These are phyloP conservation scores for Phytophthora colocasiae DNA, from an alignment of 352 stramenopile species.

Conservation along the genomic window DNA sequence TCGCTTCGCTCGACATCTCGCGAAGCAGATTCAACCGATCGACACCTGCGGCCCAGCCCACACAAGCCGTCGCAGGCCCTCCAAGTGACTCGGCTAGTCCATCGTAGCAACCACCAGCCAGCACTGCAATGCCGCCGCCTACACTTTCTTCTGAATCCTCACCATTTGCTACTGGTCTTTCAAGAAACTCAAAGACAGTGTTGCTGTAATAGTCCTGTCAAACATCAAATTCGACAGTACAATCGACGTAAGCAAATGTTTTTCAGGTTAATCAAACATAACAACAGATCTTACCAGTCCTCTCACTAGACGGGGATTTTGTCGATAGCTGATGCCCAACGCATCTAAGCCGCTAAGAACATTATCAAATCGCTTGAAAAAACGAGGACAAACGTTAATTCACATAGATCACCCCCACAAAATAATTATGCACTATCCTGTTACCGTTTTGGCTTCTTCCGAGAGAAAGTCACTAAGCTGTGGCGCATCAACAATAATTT, in stretches of 20 bases:
- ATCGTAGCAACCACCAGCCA: slow-evolving; percentile 89
- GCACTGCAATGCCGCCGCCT: slow-evolving; percentile 71
- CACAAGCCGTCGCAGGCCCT: slow-evolving; percentile 65
- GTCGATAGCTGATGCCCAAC: slow-evolving; percentile 64
- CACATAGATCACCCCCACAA: too few relatives aligned
- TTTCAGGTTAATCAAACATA: background rate
- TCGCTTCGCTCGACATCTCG: slow-evolving; percentile 26
- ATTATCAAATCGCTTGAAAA: slow-evolving; percentile 66
- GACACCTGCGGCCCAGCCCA: slow-evolving; percentile 88
- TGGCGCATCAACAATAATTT: slow-evolving; percentile 72
- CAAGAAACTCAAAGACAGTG: slow-evolving; percentile 91
- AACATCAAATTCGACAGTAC: background rate
- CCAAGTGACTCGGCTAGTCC: slow-evolving; percentile 72
- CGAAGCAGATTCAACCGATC: slow-evolving; percentile 77
- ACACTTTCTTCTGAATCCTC: slow-evolving; percentile 20
- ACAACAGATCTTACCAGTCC: slow-evolving; percentile 59
- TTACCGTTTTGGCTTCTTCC: slow-evolving; percentile 55
- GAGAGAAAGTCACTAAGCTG: slow-evolving; percentile 73
- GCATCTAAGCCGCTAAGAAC: slow-evolving; percentile 68
- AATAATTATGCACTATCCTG: background rate
- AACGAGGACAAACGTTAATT: slow-evolving; percentile 10
- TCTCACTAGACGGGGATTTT: slow-evolving; percentile 81
- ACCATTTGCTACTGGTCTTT: slow-evolving; percentile 34
- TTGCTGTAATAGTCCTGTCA: slow-evolving; percentile 91
- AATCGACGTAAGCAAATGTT: slow-evolving; percentile 3